Evolutionary conservation across 1,284 basidiomycete species (phyloP), one percentile per base, ranked within the genome.

Genomic region (Cryptococcus depauperatus): DNA sequence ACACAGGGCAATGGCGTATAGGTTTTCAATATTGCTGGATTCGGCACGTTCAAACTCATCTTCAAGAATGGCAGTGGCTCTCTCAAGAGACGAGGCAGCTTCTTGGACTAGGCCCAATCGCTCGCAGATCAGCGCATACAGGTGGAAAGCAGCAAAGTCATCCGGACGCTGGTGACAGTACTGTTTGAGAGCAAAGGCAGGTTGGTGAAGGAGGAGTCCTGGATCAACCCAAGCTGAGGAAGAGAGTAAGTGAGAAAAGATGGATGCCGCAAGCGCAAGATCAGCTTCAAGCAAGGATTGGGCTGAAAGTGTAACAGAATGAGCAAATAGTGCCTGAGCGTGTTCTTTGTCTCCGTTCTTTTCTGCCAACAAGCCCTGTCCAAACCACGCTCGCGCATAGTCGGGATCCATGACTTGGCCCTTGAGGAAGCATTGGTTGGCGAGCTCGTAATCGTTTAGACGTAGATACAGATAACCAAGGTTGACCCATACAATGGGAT

Each of bases 381-480:
- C 95, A 13, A 95, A 77, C 95, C 95, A 98, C n/a, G 90, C 83
- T 23, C 82, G 66, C 0, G 84, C 78, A 69, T 83, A 85, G 59
- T 97, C 93, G 2, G 95, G 89, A 71, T 97, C 90, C 18, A 92
- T 75, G 10, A 83, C 83, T 65, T 97, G 93, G 13, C 92, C 87
- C 52, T 83, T 83, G 57, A 84, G 78, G 58, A 99, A 81, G 1
- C 85, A 82, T 62, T 92, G 82, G 54, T 85, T 85, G 0, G 92
- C 90, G 26, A 98, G 74, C 47, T 89, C 84, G 0, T 76, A 59
- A 65, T 98, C 93, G 23, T 78, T 75, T 54, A 92, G 77, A 44
- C 83, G 72, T n/a, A 93, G 75, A 66, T 92, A 98, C 37, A 99
- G 74, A 46, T 96, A 75, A 0, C 93, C 95, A 3, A 98, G 76